These are phyloP conservation scores for Ceratocystis lukuohia DNA, from an alignment of 2,329 filamentous ascomycete species.

Conservation along the genomic window DNA sequence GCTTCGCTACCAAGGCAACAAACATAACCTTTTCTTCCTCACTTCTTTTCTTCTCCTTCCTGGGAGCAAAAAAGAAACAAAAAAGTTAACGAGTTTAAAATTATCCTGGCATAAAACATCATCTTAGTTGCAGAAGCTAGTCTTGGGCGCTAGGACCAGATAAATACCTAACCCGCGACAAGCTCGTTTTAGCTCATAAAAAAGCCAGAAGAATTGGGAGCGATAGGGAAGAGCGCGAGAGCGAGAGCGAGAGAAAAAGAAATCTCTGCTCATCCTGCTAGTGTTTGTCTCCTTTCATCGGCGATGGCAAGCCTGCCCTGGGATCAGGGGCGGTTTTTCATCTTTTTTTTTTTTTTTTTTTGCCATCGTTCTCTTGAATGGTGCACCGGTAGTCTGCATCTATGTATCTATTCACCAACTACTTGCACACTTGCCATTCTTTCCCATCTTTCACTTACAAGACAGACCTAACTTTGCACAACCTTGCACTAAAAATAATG, in stretches of 20 bases:
- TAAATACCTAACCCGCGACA: slow-evolving; percentile 1
- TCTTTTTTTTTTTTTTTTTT: neutral
- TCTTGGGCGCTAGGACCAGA: slow-evolving; percentile 1
- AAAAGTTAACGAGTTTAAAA: neutral
- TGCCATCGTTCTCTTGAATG: too few species aligned
- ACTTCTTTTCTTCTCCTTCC: neutral
- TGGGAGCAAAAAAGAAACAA: neutral
- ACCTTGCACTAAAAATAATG: too few species aligned
- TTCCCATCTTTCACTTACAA: neutral
- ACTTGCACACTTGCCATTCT: neutral
- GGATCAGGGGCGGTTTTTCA: too few species aligned
- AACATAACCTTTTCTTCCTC: too few species aligned
- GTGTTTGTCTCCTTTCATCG: neutral
- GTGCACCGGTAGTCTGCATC: neutral
- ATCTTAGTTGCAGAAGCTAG: slow-evolving; percentile 3
- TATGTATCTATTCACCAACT: neutral
- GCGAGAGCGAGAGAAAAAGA: neutral
- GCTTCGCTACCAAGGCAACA: slow-evolving; percentile 3
- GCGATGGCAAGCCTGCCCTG: neutral
- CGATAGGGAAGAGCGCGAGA: neutral
- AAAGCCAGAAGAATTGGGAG: neutral
- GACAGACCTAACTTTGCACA: too few species aligned
- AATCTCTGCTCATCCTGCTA: neutral
- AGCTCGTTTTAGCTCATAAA: slow-evolving; percentile 2
- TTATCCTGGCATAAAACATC: slow-evolving; percentile 7